phyloP scores from a whole-genome alignment of 192 early-diverging fungal species.

The Backusella mclennaniae region DNA sequence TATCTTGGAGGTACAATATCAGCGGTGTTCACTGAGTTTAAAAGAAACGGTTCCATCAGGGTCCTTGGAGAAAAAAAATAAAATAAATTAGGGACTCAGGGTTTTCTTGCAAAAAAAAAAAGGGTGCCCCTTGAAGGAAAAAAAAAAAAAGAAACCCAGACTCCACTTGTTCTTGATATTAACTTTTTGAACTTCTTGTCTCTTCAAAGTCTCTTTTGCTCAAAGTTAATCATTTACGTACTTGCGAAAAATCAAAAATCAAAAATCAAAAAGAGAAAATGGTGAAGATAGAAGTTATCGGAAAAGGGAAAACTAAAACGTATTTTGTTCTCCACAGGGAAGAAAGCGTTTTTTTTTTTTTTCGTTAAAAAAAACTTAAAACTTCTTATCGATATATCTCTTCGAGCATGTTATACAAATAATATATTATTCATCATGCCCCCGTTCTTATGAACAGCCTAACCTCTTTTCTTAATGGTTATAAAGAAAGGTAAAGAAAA shows the following conservation, averaged over 20 bases:
- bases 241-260: too few species aligned
- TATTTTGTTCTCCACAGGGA: not conserved
- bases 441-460: not conserved
- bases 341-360: not conserved
- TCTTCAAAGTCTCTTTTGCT: not conserved
- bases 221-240: too few species aligned
- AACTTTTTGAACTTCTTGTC: not conserved
- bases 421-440: not conserved
- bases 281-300: not conserved
- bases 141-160: not conserved
- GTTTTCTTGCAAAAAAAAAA: not conserved
- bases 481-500: too few species aligned
- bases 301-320: not conserved
- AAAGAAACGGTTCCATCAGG: not conserved
- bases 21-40: not conserved
- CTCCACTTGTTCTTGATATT: not conserved
- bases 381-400: not conserved
- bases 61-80: not conserved
- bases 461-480: too few species aligned
- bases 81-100: not conserved
- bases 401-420: not conserved
- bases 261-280: too few species aligned
- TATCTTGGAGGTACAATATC: not conserved
- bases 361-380: not conserved
- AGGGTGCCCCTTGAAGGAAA: not conserved